These are phyloP conservation scores for Saccharum spontaneum DNA, from an alignment of 176 grass and related monocot species.

Conservation along the genomic window DNA sequence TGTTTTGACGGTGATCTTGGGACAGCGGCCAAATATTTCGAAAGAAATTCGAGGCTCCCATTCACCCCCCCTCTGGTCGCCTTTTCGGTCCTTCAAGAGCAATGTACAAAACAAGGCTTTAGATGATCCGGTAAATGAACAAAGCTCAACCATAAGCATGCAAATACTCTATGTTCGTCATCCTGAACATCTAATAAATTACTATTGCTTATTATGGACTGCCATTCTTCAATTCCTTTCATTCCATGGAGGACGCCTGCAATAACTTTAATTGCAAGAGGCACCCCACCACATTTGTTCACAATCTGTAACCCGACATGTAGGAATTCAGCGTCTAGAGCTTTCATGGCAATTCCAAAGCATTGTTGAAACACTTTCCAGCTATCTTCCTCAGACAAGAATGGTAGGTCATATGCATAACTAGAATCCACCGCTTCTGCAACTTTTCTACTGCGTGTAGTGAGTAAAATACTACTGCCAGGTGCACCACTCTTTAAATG, in stretches of 20 bases:
- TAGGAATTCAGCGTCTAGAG: background rate
- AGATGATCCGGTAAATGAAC: no score
- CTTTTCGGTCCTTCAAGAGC: background rate
- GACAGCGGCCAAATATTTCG: no score
- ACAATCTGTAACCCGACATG: conserved; percentile 19
- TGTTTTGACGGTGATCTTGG: no score
- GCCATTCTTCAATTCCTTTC: no score
- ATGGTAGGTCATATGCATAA: background rate
- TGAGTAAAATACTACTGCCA: conserved; percentile 44
- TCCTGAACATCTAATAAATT: no score
- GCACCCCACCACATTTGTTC: conserved; percentile 27
- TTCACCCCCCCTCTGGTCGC: no score
- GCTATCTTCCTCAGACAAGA: background rate
- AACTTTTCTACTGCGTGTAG: conserved; percentile 19
- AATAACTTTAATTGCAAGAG: conserved; percentile 23
- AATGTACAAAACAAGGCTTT: background rate
- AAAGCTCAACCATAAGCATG: no score
- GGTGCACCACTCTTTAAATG: background rate
- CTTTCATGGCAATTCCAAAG: background rate
- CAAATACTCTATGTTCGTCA: no score
- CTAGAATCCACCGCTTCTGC: background rate
- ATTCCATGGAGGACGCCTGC: background rate
- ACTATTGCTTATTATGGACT: background rate
- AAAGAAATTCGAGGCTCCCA: no score
- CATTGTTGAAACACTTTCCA: conserved; percentile 18